Conservation (phyloP, 176 grass and related monocot species). For the Juncus effusus region DNA sequence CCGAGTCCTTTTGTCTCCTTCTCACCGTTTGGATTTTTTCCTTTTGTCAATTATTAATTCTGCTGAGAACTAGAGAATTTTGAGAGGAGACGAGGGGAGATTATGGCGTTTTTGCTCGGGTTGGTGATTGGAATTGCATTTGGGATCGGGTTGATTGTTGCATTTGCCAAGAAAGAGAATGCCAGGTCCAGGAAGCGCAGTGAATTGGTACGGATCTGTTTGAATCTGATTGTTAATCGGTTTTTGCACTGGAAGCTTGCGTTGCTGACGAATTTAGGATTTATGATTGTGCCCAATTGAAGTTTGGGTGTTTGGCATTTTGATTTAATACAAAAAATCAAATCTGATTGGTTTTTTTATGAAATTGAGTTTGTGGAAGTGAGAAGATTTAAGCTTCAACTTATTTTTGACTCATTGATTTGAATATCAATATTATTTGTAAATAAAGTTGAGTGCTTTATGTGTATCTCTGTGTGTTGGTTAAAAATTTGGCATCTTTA, state of each 20-base stretch:
- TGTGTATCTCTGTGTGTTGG: too few relatives aligned
- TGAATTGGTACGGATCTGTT: constrained; percentile 22
- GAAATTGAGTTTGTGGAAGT: neutral
- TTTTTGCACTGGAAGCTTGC: neutral
- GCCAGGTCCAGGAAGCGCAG: constrained; percentile 11
- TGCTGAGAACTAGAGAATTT: neutral
- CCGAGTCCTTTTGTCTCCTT: neutral
- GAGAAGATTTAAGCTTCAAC: too few relatives aligned
- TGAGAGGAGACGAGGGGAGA: neutral
- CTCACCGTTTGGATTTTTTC: constrained; percentile 12
- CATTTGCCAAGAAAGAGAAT: constrained; percentile 25
- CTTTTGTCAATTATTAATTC: neutral
- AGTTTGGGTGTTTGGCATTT: too few relatives aligned
- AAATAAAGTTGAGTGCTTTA: too few relatives aligned
- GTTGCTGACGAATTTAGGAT: neutral
- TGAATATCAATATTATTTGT: too few relatives aligned
- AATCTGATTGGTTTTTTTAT: neutral
- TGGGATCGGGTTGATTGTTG: constrained; percentile 27
- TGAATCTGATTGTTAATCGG: neutral
- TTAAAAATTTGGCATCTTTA: too few relatives aligned
- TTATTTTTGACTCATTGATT: too few relatives aligned
- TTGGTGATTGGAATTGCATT: constrained; percentile 11
- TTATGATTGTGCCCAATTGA: too few relatives aligned
- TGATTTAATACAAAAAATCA: neutral
- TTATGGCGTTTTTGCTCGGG: constrained; percentile 12